Evolutionary conservation across 306 rosid genomes (phyloP), one percentile per base, ranked within the genome.

Genomic region (Gleditsia sinensis): DNA sequence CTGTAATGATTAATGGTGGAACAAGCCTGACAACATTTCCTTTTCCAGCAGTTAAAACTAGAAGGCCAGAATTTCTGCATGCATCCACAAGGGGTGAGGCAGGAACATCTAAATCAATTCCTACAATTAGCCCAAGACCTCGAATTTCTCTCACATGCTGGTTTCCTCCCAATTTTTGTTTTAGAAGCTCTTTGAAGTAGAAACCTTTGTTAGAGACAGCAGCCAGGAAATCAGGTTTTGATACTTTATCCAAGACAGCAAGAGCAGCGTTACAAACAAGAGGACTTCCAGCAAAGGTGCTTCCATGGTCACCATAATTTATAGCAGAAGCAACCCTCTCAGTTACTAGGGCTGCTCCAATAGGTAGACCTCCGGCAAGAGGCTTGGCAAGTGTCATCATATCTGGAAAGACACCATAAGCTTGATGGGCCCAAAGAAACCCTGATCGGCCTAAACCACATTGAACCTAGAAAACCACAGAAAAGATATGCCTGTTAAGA

Each of bases 351-450:
- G 74, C 86, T 7, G 96, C 92, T 85, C 98, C 98, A 23, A 94
- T 89, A 56, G 98, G 96, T 6, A 94, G 85, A 40, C 98, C 98
- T 23, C 98, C 98, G 1, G 98, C 98, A 33, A 94, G 91, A 68
- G 98, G 98, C 86, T 94, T 94, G 54, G 97, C 97, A 7, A 91
- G 94, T 54, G 97, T 91, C 98, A 94, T 91, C 57, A 94, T 84
- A 80, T 91, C 98, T 1, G 98, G 98, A 82, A 81, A 88, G 46
- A 94, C 71, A 9, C 84, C 88, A 57, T 68, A 91, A 3, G 90
- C 88, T 59, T 94, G 96, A 30, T 94, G 93, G 2, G 97, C 97
- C 97, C 97, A 94, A 19, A 94, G 91, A 75, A 32, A 71, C 24
- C 98, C 98, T 8, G 91, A 73, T 75, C 98, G 81, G 45, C 98